These are phyloP conservation scores for Eucalyptus shirleyi DNA, from an alignment of 345 rosid species.

Conservation along the genomic window DNA sequence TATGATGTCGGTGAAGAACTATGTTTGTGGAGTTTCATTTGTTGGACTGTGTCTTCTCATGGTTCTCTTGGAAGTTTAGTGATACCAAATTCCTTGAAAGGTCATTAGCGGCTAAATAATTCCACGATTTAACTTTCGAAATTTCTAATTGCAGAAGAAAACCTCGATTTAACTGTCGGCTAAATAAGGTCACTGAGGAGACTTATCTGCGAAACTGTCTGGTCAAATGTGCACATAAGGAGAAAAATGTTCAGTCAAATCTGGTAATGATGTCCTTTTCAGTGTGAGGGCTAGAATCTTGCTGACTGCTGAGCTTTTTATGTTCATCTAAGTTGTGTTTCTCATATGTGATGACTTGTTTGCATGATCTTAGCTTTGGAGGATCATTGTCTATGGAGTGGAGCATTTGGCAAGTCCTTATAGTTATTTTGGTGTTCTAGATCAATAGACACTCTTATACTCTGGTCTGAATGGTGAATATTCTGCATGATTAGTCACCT, in stretches of 20 bases:
- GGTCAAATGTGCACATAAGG: neutral
- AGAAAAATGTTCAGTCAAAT: neutral
- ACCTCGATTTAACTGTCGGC: too few species aligned
- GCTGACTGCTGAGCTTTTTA: neutral
- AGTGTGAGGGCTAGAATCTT: neutral
- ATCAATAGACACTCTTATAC: neutral
- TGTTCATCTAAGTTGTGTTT: neutral
- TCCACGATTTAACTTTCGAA: neutral
- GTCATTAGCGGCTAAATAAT: neutral
- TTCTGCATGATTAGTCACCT: neutral
- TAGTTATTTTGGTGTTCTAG: neutral
- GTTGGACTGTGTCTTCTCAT: neutral
- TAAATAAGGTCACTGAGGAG: neutral
- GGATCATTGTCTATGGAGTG: neutral
- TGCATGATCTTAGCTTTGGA: neutral
- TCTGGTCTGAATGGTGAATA: neutral
- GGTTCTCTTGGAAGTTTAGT: neutral
- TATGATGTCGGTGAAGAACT: neutral
- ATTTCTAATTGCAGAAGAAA: neutral
- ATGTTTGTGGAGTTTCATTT: neutral
- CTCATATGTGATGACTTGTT: neutral
- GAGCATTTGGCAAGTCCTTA: neutral
- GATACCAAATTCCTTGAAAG: neutral
- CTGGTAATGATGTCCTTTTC: neutral
- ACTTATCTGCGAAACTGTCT: neutral